A percentile compares a stretch with the other conserved stretches of the same genome.
Evolutionary conservation across 202 grass and related monocot species (phyloP).

Genomic region (Hordeum pubiflorum): DNA sequence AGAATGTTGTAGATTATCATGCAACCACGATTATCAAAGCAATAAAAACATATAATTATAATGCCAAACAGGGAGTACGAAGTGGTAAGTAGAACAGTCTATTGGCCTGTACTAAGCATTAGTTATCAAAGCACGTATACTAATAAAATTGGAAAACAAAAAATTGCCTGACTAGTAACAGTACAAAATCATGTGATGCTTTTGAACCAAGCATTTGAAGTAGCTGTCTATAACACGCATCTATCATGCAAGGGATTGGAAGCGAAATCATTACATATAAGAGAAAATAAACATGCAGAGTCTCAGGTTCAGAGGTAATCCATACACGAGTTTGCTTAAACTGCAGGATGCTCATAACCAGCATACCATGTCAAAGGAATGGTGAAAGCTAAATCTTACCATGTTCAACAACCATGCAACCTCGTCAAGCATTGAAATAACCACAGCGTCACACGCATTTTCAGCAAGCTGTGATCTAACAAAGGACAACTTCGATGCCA

Average conservation of each 20-base stretch:
- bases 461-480: slow-evolving; percentile 73
- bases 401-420: slow-evolving; percentile 93
- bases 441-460: slow-evolving; percentile 55
- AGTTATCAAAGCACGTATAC: not conserved
- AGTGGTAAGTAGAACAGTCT: not conserved
- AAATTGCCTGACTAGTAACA: not conserved
- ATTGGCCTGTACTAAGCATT: not conserved
- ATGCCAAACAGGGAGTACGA: not conserved
- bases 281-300: not conserved
- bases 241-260: not conserved
- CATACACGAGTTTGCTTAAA: not conserved
- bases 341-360: not conserved
- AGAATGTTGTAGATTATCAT: not conserved
- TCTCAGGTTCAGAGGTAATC: not conserved
- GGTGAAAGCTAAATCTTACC: slow-evolving; percentile 43
- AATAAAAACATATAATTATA: not conserved
- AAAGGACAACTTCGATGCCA: slow-evolving; percentile 64
- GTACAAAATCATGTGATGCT: not conserved
- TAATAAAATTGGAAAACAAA: not conserved
- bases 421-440: slow-evolving; percentile 96
- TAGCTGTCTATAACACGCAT: not conserved
- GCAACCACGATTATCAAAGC: not conserved
- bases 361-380: not conserved
- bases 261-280: not conserved
- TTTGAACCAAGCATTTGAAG: not conserved